phyloP scores from a whole-genome alignment of 2,329 filamentous ascomycete genomes.

The Botrytis deweyae region DNA sequence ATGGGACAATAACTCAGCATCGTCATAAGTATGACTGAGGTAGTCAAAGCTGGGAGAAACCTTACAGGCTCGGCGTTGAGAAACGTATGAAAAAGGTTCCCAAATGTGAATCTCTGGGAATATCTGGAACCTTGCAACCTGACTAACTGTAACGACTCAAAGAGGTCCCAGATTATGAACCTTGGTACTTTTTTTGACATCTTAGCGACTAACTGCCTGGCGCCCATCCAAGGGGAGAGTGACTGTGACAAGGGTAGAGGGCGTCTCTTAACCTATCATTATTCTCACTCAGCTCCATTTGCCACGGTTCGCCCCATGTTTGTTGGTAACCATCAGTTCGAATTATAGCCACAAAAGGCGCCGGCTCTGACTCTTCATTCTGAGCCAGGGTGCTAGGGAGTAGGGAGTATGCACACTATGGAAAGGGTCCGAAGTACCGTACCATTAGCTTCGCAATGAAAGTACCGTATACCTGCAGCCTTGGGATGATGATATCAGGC shows the following conservation, averaged over 20 bases:
- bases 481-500: conserved; percentile 7
- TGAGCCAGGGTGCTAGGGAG: background rate
- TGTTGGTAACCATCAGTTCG: background rate
- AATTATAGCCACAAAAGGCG: conserved; percentile 18
- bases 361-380: conserved; percentile 8
- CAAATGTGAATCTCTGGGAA: conserved; percentile 8
- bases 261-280: conserved; percentile 18
- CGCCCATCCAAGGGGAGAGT: background rate
- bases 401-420: background rate
- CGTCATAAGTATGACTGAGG: conserved; percentile 20
- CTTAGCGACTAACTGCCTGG: background rate
- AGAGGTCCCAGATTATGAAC: background rate
- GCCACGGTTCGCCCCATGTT: conserved; percentile 14
- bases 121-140: conserved; percentile 16
- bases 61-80: conserved; percentile 6
- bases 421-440: conserved; percentile 1
- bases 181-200: conserved; percentile 2
- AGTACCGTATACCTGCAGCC: conserved; percentile 3
- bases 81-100: conserved; percentile 4
- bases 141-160: conserved; percentile 4
- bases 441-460: background rate
- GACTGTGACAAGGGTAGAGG: background rate
- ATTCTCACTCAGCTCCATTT: background rate
- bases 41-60: conserved; percentile 18
- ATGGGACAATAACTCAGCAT: conserved; percentile 4